Evolutionary conservation across 2,329 filamentous ascomycete species (phyloP), one percentile per base, ranked within the genome.

Genomic region (Microthyrium microscopicum): DNA sequence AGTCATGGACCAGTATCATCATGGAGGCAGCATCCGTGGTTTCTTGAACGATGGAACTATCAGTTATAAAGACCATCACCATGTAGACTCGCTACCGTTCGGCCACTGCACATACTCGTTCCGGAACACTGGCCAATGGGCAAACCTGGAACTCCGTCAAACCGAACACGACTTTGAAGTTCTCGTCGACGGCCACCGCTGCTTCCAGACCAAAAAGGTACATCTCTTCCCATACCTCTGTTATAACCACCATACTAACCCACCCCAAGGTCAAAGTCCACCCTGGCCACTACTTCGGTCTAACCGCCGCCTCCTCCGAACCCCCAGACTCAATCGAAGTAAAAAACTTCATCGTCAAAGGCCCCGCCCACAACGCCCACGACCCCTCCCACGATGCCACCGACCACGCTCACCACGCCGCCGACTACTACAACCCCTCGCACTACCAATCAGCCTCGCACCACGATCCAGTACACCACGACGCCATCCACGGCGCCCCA

Each of bases 261-360:
- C 20, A 27, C 7, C 3, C 9, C 5, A 40, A 82, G 62, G 67
- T 95, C 47, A 64, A 62, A 40, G 67, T 98, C 17, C 89, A 87
- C 3, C 46, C 66, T 2, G 81, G 81, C 43, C 91, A 95, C 60
- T 69, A 70, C 51, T 81, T 93, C 43, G 89, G 89, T 46, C 61
- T 98, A 44, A 83, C 79, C 9, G 89, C 87, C 26, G 80, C 82
- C 12, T 87, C 82, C 3, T 80, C 82, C 20, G 87, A 95, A 44
- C 85, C 74, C 46, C 84, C 89, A 1, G 89, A 98, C 57, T 92
- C 83, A 4, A 92, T 94, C 48, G 89, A 98, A 56, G 56, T 93
- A 43, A 89, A 85, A 64, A 91, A 87, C 52, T 69, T 95, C 50
- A 66, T 79, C 22, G 70, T 89, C 33, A 71, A 27, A 15, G 17